phyloP scores from a whole-genome alignment of 148 eudicot species.

The Agrostemma githago region DNA sequence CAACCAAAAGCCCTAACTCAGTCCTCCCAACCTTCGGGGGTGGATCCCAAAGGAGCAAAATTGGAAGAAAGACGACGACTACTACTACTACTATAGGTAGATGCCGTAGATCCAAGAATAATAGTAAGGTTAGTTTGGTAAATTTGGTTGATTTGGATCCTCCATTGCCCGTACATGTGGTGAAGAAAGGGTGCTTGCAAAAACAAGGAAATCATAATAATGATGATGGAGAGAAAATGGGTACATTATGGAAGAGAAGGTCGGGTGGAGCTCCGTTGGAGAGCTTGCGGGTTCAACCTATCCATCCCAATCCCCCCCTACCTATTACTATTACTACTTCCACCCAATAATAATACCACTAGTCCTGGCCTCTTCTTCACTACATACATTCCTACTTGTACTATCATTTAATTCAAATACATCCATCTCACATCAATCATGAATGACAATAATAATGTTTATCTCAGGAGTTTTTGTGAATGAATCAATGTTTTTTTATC shows the following conservation, averaged over 20 bases:
- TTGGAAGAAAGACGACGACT: constrained; percentile 7
- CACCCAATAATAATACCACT: constrained; percentile 24
- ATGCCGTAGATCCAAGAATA: neutral
- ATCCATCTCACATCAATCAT: too few relatives aligned
- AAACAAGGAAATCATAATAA: constrained; percentile 1
- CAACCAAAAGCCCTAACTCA: constrained; percentile 33
- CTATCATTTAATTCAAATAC: too few relatives aligned
- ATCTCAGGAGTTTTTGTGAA: too few relatives aligned
- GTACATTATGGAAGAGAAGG: constrained; percentile 64
- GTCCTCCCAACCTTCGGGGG: constrained; percentile 4
- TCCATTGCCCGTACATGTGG: constrained; percentile 79
- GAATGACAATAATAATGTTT: too few relatives aligned
- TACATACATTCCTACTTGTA: too few relatives aligned
- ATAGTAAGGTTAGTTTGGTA: constrained; percentile 22
- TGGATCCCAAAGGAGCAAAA: constrained; percentile 20
- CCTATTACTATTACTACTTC: constrained; percentile 4
- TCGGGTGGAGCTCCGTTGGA: constrained; percentile 41
- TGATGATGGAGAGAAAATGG: constrained; percentile 20
- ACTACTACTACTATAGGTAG: neutral
- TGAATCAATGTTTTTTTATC: too few relatives aligned
- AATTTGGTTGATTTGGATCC: constrained; percentile 59
- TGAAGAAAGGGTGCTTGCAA: constrained; percentile 33
- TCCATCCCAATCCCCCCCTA: constrained; percentile 16
- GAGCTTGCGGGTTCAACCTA: constrained; percentile 43
- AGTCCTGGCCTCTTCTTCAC: too few relatives aligned